Evolutionary conservation across 2,329 filamentous ascomycete genomes (phyloP).

Genomic region (Zymoseptoria pseudotritici): DNA sequence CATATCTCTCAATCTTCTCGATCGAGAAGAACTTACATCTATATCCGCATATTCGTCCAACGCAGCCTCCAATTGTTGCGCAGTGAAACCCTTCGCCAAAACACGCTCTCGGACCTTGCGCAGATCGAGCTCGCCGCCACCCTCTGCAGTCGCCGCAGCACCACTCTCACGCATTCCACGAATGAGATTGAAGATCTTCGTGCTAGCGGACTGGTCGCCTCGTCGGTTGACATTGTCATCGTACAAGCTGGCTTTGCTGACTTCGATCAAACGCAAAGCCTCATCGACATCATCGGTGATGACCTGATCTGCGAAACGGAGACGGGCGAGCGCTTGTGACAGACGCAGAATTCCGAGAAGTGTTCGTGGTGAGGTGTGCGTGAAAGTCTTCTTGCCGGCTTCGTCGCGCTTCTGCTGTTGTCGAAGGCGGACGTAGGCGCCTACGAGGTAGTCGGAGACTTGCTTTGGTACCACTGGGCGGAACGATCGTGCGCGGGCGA

Average conservation of each 20-base stretch:
- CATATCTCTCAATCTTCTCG: not conserved
- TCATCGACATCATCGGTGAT: conserved; percentile 93
- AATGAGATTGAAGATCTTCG: conserved; percentile 91
- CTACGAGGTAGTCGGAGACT: conserved; percentile 93
- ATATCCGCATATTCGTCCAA: conserved; percentile 83
- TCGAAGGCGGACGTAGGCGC: conserved; percentile 90
- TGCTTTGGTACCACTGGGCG: conserved; percentile 75
- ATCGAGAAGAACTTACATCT: conserved; percentile 61
- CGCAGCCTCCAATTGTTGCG: conserved; percentile 79
- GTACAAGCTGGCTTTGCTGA: conserved; percentile 85
- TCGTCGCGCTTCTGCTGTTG: conserved; percentile 89
- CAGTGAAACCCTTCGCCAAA: conserved; percentile 91
- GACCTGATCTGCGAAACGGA: conserved; percentile 80
- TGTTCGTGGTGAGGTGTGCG: conserved; percentile 88
- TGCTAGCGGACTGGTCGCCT: conserved; percentile 70
- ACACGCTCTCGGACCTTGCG: conserved; percentile 84
- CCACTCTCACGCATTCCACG: conserved; percentile 79
- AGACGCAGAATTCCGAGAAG: conserved; percentile 87
- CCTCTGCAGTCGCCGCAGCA: conserved; percentile 69
- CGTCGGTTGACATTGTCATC: conserved; percentile 54
- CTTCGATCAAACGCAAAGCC: conserved; percentile 80
- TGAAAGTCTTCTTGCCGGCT: conserved; percentile 83
- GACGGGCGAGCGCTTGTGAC: conserved; percentile 83
- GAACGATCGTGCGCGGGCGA: conserved; percentile 84
- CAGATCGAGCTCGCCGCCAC: conserved; percentile 72